Evolutionary conservation across 495 filamentous ascomycete species (phyloP), one percentile per base, ranked within the genome.

Genomic region (Acidiella bohemica): DNA sequence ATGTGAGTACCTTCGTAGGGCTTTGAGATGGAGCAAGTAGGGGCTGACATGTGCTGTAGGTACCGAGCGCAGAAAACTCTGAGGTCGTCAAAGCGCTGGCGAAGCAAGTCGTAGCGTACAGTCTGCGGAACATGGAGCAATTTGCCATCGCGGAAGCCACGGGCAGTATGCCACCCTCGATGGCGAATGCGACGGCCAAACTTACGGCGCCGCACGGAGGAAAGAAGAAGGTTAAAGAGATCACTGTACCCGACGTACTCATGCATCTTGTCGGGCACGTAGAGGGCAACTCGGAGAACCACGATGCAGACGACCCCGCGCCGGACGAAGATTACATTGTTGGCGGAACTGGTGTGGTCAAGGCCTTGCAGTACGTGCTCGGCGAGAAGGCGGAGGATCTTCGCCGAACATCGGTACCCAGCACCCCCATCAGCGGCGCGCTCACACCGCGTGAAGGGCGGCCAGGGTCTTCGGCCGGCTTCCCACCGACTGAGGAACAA

Each of bases 321-420:
- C 83, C 87, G 1, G 84, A 92, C 47, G 81, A 92, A 32, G 84
- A 95, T 54, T 94, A 96, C 59, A 84, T 96, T 27, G 85, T 97
- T 52, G 86, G 87, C 26, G 87, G 88, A 14, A 93, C 87, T 0
- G 90, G 88, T 44, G 83, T 97, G 0, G 90, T 93, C 24, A 93
- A 59, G 59, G 87, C 86, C 17, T 64, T 97, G 38, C 80, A 84
- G 32, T 85, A 92, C 32, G 93, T 85, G 50, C 68, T 97, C 23
- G 77, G 80, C 39, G 92, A 93, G 48, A 71, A 73, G 50, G 71
- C 66, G 10, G 67, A 69, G 30, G 74, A 77, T 47, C 63, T 66
- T 11, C 59, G 71, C 11, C 55, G 65, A 18, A 53, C 60, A 4
- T 59, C 64, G 6, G 42, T 61, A 0, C 36, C 47, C 1, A 9